These are phyloP conservation scores for Tephrocybe sp. DNA, from an alignment of 768 basidiomycete species.

Conservation along the genomic window DNA sequence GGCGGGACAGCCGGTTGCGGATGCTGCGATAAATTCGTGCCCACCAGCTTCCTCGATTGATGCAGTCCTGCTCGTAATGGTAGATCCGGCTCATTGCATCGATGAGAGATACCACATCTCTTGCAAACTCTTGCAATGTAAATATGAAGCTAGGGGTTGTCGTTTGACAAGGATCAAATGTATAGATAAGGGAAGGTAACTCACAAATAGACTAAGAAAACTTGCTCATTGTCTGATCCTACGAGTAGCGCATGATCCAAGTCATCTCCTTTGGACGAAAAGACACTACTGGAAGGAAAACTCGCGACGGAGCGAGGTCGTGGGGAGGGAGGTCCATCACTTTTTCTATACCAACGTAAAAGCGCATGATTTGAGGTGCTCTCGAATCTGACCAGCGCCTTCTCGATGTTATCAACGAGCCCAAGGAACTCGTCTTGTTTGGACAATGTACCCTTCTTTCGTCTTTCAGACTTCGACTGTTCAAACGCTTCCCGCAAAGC, in stretches of 20 bases:
- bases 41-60: conserved; percentile 35
- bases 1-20: conserved; percentile 1
- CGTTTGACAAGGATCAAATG: conserved; percentile 1
- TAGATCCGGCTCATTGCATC: conserved; percentile 84
- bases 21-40: conserved; percentile 28
- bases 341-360: conserved; percentile 65
- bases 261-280: conserved; percentile 19
- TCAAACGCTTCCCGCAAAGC: conserved; percentile 67
- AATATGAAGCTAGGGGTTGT: conserved; percentile 79
- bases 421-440: conserved; percentile 60
- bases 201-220: conserved; percentile 91
- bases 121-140: conserved; percentile 90
- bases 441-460: conserved; percentile 29
- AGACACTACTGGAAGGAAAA: conserved; percentile 8
- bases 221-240: conserved; percentile 68
- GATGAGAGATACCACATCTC: conserved; percentile 76
- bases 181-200: conserved; percentile 25
- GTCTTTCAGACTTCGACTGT: conserved; percentile 32
- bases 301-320: conserved; percentile 22
- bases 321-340: conserved; percentile 29
- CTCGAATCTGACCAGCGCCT: conserved; percentile 71
- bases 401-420: conserved; percentile 63
- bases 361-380: conserved; percentile 84
- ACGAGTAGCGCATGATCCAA: conserved; percentile 34
- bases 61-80: conserved; percentile 53